Evolutionary conservation across 148 eudicot genomes (phyloP).

Genomic region (Simmondsia chinensis): DNA sequence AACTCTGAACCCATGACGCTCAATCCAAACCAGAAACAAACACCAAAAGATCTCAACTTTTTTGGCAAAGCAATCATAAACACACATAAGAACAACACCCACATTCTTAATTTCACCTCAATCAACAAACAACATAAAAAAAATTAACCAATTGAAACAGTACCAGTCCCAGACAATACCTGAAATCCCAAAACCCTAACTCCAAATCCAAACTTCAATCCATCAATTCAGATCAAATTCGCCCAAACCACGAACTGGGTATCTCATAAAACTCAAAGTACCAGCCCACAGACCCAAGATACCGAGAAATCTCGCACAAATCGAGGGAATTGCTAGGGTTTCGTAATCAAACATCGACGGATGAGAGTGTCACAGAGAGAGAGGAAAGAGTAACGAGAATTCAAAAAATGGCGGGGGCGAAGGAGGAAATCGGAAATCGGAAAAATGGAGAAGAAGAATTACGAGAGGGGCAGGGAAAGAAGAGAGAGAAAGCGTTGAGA

Average conservation of each 20-base stretch:
- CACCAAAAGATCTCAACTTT: no score
- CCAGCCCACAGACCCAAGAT: background rate
- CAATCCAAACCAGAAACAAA: no score
- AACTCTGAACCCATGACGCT: no score
- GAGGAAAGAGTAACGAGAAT: slow-evolving; percentile 12
- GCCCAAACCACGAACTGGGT: slow-evolving; percentile 12
- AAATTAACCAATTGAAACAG: no score
- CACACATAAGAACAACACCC: no score
- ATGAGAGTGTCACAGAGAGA: background rate
- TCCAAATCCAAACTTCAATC: background rate
- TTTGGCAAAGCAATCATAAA: no score
- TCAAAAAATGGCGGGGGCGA: slow-evolving; percentile 21
- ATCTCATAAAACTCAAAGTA: slow-evolving; percentile 2
- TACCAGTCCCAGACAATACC: slow-evolving; percentile 8
- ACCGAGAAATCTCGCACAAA: slow-evolving; percentile 3
- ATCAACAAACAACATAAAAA: background rate
- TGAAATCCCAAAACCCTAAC: slow-evolving; percentile 7
- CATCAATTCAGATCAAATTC: slow-evolving; percentile 3
- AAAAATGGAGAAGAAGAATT: slow-evolving; percentile 17
- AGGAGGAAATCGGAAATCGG: slow-evolving; percentile 11
- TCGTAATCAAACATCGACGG: background rate
- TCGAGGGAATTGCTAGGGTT: background rate
- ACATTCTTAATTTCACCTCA: background rate
- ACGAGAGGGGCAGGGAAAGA: no score
- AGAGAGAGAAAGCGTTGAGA: slow-evolving; percentile 16